Evolutionary conservation across 2,329 filamentous ascomycete species (phyloP).

Genomic region (Lachnellula arida): DNA sequence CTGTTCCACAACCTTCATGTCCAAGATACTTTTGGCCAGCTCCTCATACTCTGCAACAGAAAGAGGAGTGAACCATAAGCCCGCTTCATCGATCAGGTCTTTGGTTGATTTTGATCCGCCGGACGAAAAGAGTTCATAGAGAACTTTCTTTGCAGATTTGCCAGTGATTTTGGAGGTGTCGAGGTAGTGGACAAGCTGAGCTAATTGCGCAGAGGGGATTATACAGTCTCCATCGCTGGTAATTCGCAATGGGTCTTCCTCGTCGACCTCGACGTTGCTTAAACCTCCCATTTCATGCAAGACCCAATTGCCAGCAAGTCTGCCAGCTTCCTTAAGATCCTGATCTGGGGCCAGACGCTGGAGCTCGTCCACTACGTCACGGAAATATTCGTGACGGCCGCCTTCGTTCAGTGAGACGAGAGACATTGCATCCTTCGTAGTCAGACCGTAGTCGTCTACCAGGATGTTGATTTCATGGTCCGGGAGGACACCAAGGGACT

Average conservation of each 20-base stretch:
- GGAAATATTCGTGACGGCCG: conserved; percentile 76
- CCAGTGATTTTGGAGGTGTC: conserved; percentile 44
- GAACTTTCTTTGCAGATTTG: conserved; percentile 55
- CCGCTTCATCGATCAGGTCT: conserved; percentile 52
- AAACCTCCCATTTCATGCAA: conserved; percentile 71
- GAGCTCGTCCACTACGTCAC: conserved; percentile 52
- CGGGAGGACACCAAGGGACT: conserved; percentile 64
- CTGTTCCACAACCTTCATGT: conserved; percentile 51
- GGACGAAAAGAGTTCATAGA: conserved; percentile 46
- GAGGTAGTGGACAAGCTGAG: conserved; percentile 40
- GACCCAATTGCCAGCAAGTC: conserved; percentile 60
- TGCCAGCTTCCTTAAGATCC: conserved; percentile 33
- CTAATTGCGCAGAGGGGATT: conserved; percentile 31
- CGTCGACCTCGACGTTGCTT: conserved; percentile 42
- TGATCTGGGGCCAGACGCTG: conserved; percentile 1
- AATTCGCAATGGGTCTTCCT: conserved; percentile 23
- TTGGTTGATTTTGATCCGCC: conserved; percentile 26
- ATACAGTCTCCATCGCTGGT: conserved; percentile 24
- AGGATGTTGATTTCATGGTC: conserved; percentile 65
- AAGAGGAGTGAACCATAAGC: conserved; percentile 50
- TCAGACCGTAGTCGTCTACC: conserved; percentile 60
- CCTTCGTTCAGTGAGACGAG: conserved; percentile 74
- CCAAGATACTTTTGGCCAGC: conserved; percentile 51
- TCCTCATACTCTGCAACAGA: conserved; percentile 50
- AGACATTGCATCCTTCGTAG: conserved; percentile 76